phyloP scores from a whole-genome alignment of 352 stramenopile species.

The Phytophthora pistaciae region DNA sequence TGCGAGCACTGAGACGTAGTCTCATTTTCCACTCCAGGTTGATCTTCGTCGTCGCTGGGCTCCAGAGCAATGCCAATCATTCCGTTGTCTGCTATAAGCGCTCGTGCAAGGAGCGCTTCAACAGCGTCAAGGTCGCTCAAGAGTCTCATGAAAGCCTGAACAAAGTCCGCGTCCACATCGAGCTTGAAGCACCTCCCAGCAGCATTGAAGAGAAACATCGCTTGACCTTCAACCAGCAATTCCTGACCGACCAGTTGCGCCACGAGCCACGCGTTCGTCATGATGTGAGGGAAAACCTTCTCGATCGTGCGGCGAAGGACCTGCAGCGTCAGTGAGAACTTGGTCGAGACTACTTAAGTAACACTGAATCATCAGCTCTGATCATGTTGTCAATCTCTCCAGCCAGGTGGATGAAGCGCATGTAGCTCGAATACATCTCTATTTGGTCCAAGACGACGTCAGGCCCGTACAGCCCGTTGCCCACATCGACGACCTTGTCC shows the following conservation, averaged over 20 bases:
- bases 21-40: too few relatives aligned
- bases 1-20: too few relatives aligned
- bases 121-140: neutral
- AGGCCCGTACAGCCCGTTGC: slow-evolving; percentile 4
- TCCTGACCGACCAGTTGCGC: neutral
- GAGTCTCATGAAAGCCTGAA: neutral
- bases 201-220: slow-evolving; percentile 1
- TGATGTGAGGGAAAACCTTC: neutral
- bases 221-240: neutral
- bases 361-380: neutral
- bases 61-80: neutral
- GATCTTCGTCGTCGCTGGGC: neutral
- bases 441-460: slow-evolving; percentile 11
- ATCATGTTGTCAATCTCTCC: neutral
- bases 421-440: slow-evolving; percentile 11
- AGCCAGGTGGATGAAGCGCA: slow-evolving; percentile 10
- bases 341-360: neutral
- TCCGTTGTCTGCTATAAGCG: neutral
- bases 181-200: neutral
- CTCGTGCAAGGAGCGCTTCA: neutral
- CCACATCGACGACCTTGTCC: slow-evolving; percentile 9
- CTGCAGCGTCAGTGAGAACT: neutral
- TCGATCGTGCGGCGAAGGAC: neutral
- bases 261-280: neutral
- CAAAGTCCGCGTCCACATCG: neutral